Base-by-base conservation (phyloP, 164 flowering plant genomes). In the Cinnamomum chago region DNA sequence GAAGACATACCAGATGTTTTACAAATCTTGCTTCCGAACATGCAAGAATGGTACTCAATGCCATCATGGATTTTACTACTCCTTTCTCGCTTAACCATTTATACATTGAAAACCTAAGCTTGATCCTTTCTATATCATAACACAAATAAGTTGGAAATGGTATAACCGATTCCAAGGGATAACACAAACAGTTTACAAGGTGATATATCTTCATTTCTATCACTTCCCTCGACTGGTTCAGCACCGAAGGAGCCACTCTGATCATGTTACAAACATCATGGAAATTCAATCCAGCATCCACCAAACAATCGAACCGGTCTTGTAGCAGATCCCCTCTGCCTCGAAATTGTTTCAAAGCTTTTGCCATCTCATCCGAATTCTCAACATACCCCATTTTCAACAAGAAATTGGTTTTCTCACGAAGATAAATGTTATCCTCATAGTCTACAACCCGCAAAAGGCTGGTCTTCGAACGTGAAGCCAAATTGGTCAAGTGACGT, bases 221-320 rank as follows among this genome's bases (percentile, higher is more conserved):
- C 65, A 84, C 79, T 50, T 81, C 84, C 75, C 67, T 86, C 7
- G 82, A 62, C 70, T 73, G 85, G 75, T 87, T 88, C 50, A 93
- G 83, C 75, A 90, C 82, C 14, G 82, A 81, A 71, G 98, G 97
- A 3, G 85, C 76, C 23, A 24, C 58, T 83, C 79, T 88, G 17
- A 90, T 51, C 89, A 90, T 90, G 52, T 71, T 28, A 20, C 47
- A 17, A 51, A 89, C 92, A 75, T 79, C 89, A 68, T 88, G 72
- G 18, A 55, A 73, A 64, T 81, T 83, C 73, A 93, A 76, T 17
- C 98, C 97, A 60, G 85, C 80, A 30, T 86, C 77, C 62, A 92
- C 88, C n/a, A 90, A 75, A 76, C 82, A 88, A 76, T 87, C 88
- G 75, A 86, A 88, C 77, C 95, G 85, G 76, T 90, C 95, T 72